phyloP scores from a whole-genome alignment of 768 basidiomycete genomes.

The Pisolithus sp. region DNA sequence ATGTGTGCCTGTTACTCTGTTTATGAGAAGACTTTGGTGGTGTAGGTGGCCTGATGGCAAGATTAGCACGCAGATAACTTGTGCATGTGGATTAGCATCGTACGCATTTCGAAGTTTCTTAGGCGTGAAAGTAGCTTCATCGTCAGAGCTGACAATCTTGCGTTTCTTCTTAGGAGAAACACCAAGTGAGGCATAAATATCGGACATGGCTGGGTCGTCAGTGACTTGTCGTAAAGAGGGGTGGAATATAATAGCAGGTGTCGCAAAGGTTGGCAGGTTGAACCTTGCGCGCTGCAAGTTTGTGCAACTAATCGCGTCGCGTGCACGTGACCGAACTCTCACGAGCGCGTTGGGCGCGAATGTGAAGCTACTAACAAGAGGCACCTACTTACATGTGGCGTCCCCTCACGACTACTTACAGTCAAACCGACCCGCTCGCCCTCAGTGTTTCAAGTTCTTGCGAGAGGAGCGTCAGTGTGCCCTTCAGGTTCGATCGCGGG shows the following conservation, averaged over 20 bases:
- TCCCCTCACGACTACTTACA: no score
- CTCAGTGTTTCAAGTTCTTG: no score
- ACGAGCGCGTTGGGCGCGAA: conserved; percentile 9
- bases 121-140: conserved; percentile 53
- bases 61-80: neutral
- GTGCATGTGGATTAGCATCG: conserved; percentile 15
- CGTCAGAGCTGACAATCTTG: conserved; percentile 41
- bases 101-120: conserved; percentile 62
- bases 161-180: conserved; percentile 72
- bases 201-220: conserved; percentile 38
- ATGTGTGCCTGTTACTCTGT: conserved; percentile 13
- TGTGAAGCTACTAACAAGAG: no score
- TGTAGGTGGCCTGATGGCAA: conserved; percentile 44
- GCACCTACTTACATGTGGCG: no score
- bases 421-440: no score
- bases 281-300: neutral
- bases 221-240: conserved; percentile 5
- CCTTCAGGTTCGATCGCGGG: no score
- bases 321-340: conserved; percentile 30
- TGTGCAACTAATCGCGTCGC: conserved; percentile 21
- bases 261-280: conserved; percentile 9
- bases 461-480: no score
- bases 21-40: conserved; percentile 48
- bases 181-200: conserved; percentile 53
- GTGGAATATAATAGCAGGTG: conserved; percentile 6